phyloP scores from a whole-genome alignment of 768 basidiomycete genomes.

The Kondoa subrosea region DNA sequence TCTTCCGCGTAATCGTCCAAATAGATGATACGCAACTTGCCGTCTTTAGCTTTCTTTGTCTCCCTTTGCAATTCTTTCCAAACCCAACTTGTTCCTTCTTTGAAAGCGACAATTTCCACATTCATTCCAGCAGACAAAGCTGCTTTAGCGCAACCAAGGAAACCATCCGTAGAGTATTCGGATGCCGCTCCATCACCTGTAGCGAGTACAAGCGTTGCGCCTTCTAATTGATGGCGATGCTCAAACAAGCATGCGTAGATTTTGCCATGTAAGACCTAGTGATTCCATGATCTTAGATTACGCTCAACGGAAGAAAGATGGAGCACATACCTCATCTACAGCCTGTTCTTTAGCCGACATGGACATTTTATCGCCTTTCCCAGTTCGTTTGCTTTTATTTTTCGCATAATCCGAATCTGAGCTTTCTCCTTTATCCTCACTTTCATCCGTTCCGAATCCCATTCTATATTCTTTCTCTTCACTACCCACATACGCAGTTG shows the following conservation, averaged over 20 bases:
- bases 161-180: neutral
- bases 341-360: conserved; percentile 6
- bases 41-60: neutral
- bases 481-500: neutral
- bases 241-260: conserved; percentile 1
- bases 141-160: neutral
- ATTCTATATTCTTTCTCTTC: neutral
- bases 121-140: neutral
- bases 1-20: conserved; percentile 3
- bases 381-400: neutral
- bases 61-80: neutral
- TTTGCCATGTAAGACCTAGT: conserved; percentile 6
- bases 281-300: neutral
- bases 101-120: conserved; percentile 1
- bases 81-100: neutral
- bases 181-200: conserved; percentile 3
- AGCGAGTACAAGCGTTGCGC: conserved; percentile 1
- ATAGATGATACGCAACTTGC: neutral
- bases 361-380: neutral
- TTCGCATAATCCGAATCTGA: neutral
- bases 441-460: neutral
- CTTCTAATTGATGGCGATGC: neutral
- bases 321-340: neutral
- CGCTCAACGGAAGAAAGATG: neutral
- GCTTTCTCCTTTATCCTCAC: neutral